Evolutionary conservation across 495 filamentous ascomycete genomes (phyloP).

Genomic region (Acidomyces sp.): DNA sequence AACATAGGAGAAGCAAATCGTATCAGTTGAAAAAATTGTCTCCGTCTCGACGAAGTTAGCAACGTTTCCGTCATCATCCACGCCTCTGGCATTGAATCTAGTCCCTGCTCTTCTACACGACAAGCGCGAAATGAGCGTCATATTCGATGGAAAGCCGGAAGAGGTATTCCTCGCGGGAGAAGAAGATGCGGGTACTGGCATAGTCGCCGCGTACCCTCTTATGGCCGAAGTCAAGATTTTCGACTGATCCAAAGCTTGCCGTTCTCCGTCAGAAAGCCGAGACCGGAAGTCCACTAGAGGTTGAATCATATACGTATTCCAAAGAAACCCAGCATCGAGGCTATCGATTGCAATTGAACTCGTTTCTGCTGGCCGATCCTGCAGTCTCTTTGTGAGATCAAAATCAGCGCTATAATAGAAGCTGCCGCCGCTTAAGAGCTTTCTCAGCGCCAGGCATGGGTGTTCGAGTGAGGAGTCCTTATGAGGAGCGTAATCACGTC

Average conservation of each 20-base stretch:
- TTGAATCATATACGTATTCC: constrained; percentile 97
- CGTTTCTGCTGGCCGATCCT: constrained; percentile 50
- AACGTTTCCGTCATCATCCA: constrained; percentile 94
- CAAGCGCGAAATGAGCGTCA: constrained; percentile 83
- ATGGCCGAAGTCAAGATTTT: constrained; percentile 88
- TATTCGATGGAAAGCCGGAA: constrained; percentile 61
- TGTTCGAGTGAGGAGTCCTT: constrained; percentile 62
- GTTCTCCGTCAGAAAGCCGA: constrained; percentile 58
- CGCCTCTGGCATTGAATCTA: constrained; percentile 87
- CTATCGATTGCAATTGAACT: constrained; percentile 31
- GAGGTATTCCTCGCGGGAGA: constrained; percentile 34
- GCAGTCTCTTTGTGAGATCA: constrained; percentile 83
- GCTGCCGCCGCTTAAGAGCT: constrained; percentile 82
- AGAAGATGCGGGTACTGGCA: constrained; percentile 62
- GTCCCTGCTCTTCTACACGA: constrained; percentile 89
- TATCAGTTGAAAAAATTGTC: constrained; percentile 57
- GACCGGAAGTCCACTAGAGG: constrained; percentile 81
- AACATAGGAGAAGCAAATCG: constrained; percentile 79
- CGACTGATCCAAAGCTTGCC: constrained; percentile 62
- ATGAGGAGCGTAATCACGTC: constrained; percentile 40
- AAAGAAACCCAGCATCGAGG: constrained; percentile 80
- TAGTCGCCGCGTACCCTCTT: constrained; percentile 74
- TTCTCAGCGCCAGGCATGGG: constrained; percentile 78
- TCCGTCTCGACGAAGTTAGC: constrained; percentile 79
- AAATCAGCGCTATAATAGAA: constrained; percentile 98